Base-by-base conservation (phyloP, 2,329 filamentous ascomycete genomes). In the Penicillium sp. region DNA sequence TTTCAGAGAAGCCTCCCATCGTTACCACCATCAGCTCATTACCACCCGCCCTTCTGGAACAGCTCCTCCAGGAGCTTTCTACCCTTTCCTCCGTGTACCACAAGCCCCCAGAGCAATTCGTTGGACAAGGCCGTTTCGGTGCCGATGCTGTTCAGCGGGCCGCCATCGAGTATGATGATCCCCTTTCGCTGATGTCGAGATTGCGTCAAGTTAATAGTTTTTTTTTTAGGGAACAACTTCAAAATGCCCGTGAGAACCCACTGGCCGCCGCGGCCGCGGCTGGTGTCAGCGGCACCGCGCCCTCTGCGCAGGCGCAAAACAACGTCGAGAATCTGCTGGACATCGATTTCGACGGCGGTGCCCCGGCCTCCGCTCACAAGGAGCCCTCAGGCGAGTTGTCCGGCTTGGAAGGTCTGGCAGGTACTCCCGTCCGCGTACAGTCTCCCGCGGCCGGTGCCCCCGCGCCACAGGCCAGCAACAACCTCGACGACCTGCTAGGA, bases 61-160 rank as follows among this genome's bases (percentile, higher is more conserved):
- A 92, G 75, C 87, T 99, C n/a, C 86, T 99, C 9, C 83, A 85
- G 10, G 94, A 99, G 76, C 86, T 99, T 35, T 98, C 94, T 13
- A 97, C 95, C 10, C 85, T 99, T 33, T 92, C 95, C 7, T 98
- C 94, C 1, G 95, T 99, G 22, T 99, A 99, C 79, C 95, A 99
- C 85, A 98, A 96, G 79, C 93, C 93, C 9, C 93, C 95, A 46
- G 92, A 96, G 83, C 92, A 94, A n/a, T 99, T 99, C 77, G 89
- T 99, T 58, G 95, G 95, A 67, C 92, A 96, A 78, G 95, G 95
- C 43, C 88, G 94, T 46, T 97, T 91, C 68, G 95, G 94, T 39
- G 93, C 95, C 50, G 93, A 96, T 75, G 92, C 91, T 60, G 92
- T 99, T 71, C 95, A 98, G 77, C 89, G 90, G 66, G 94, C 94